Evolutionary conservation across 495 filamentous ascomycete species (phyloP), one percentile per base, ranked within the genome.

Genomic region (Darksidea phi): DNA sequence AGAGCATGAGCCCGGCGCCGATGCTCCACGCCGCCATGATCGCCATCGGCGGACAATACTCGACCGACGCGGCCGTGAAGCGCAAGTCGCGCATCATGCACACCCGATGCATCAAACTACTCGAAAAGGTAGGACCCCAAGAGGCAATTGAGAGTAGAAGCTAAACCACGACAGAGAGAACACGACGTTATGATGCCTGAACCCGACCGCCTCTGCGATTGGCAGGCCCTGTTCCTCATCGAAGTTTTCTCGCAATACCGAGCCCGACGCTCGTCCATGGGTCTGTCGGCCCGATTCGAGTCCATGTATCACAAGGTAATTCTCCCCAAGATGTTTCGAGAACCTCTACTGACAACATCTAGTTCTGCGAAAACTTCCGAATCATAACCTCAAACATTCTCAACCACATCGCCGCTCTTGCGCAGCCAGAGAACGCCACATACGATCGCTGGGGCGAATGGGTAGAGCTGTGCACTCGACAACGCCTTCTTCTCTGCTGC

Each of bases 1-100:
- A 66, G 46, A 32, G 72, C 21, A 60, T 61, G 20, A 61, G 59
- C 37, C 62, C 63, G 7, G 69, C 72, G 17, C 75, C 73, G 8
- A 55, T 79, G 42, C 69, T 79, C 21, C 69, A 61, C 8, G 72
- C 72, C n/a, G 70, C 73, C 2, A 74, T 79, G 70, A 67, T 78
- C 37, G 73, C 71, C 3, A 69, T 77, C 37, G 76, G 77, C 37
- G 75, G 72, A 25, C 75, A 77, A 49, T 73, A 67, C 51, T 66
- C 71, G 41, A 64, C 67, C 32, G 67, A 73, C 28, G 26, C 68
- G n/a, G 64, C 67, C 46, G 73, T 68, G 15, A 75, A 73, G 54
- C 53, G 67, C 26, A 69, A 75, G 50, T 70, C 75, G 12, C 61
- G 72, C 12, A 56, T 67, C 54, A 60, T 78, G 18, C 71, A 75